Evolutionary conservation across 768 basidiomycete species (phyloP).

Genomic region (Termitomyces sp.): DNA sequence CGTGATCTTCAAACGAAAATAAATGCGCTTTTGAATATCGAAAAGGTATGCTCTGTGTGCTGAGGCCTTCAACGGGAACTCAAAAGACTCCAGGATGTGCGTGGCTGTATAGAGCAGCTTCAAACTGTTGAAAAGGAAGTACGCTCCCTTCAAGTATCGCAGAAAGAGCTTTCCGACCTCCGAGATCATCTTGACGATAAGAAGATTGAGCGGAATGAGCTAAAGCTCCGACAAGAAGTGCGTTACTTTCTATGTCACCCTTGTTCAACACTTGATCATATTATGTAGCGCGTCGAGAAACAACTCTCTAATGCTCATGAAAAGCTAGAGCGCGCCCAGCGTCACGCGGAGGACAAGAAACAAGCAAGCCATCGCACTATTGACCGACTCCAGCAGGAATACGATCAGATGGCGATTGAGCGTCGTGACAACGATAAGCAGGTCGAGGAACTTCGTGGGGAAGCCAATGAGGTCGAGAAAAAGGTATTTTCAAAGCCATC

Average conservation of each 20-base stretch:
- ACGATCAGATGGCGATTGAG: slow-evolving; percentile 73
- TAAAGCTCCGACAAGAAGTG: slow-evolving; percentile 67
- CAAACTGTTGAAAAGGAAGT: slow-evolving; percentile 69
- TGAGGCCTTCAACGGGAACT: not conserved
- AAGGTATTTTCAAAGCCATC: slow-evolving; percentile 40
- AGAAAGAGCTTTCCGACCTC: slow-evolving; percentile 66
- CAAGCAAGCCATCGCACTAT: slow-evolving; percentile 69
- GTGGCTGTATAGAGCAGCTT: slow-evolving; percentile 71
- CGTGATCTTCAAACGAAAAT: slow-evolving; percentile 77
- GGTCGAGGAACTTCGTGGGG: slow-evolving; percentile 68
- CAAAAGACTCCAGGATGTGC: slow-evolving; percentile 53
- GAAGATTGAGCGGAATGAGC: slow-evolving; percentile 69
- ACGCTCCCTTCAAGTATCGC: slow-evolving; percentile 53
- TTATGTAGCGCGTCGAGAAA: slow-evolving; percentile 66
- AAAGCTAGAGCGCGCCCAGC: slow-evolving; percentile 76
- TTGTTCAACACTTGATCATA: not conserved
- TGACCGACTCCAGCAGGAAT: slow-evolving; percentile 72
- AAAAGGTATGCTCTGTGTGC: slow-evolving; percentile 49
- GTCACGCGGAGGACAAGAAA: slow-evolving; percentile 78
- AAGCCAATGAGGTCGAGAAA: slow-evolving; percentile 64
- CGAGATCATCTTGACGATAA: slow-evolving; percentile 69
- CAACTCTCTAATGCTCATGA: slow-evolving; percentile 80
- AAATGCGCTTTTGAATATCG: slow-evolving; percentile 64
- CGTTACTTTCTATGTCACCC: slow-evolving; percentile 4
- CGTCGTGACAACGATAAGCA: slow-evolving; percentile 76